phyloP scores from a whole-genome alignment of 495 filamentous ascomycete species.

The Annulohypoxylon moriforme region DNA sequence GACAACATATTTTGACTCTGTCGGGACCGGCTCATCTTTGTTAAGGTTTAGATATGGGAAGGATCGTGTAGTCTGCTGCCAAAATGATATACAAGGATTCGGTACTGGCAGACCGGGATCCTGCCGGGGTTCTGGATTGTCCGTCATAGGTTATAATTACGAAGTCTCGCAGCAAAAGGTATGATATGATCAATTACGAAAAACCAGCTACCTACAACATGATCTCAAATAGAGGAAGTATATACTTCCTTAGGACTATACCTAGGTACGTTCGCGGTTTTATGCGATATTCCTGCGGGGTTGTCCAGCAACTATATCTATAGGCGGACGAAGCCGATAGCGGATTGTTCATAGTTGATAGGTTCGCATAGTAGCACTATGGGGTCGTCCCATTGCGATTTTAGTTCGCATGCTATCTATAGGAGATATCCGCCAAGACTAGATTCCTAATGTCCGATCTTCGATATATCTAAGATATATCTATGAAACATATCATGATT shows the following conservation, averaged over 20 bases:
- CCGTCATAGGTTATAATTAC: background rate
- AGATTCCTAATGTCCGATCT: no score
- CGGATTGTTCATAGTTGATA: conserved; percentile 7
- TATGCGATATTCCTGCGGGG: conserved; percentile 32
- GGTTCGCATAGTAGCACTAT: background rate
- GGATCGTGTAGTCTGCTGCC: conserved; percentile 43
- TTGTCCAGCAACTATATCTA: conserved; percentile 19
- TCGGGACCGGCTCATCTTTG: conserved; percentile 20
- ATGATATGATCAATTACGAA: background rate
- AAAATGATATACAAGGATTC: conserved; percentile 40
- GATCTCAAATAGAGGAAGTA: background rate
- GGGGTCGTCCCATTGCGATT: conserved; percentile 7
- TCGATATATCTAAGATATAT: no score
- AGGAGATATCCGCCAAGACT: conserved; percentile 2
- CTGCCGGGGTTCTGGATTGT: background rate
- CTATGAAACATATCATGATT: background rate
- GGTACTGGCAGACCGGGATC: conserved; percentile 31
- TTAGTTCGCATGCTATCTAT: background rate
- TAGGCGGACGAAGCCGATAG: conserved; percentile 23
- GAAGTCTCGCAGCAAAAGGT: background rate
- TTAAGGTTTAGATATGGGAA: conserved; percentile 46
- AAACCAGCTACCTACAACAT: background rate
- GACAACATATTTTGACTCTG: conserved; percentile 36
- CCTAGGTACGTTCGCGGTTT: background rate
- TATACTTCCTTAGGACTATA: background rate